phyloP scores from a whole-genome alignment of 2,329 filamentous ascomycete genomes.

The Penicillium sp. region DNA sequence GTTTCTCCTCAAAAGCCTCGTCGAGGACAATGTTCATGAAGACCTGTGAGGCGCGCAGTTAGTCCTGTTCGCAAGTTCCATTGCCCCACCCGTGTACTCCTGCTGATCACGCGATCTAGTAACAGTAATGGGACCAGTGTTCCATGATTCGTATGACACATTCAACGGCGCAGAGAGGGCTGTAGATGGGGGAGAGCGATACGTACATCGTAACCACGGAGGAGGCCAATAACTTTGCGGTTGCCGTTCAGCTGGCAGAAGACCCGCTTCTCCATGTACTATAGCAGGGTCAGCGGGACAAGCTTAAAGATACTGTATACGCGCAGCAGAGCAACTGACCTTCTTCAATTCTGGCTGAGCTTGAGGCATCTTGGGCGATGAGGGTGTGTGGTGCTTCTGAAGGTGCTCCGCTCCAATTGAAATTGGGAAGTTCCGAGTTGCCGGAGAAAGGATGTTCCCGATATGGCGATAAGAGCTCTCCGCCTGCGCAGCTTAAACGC shows the following conservation, averaged over 20 bases:
- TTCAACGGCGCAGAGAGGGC: no score
- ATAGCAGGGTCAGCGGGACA: constrained; percentile 21
- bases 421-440: constrained; percentile 29
- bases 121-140: not conserved
- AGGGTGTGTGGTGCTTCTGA: constrained; percentile 26
- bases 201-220: constrained; percentile 93
- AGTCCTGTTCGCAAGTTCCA: constrained; percentile 5
- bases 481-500: constrained; percentile 7
- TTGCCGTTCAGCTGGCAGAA: constrained; percentile 98
- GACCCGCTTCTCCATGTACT: constrained; percentile 99
- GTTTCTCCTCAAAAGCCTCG: constrained; percentile 93
- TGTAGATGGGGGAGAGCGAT: not conserved
- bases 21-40: constrained; percentile 98
- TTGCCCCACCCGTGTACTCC: not conserved
- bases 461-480: constrained; percentile 31
- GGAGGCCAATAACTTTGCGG: constrained; percentile 91
- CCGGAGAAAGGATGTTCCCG: constrained; percentile 43
- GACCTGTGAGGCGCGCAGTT: constrained; percentile 61
- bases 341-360: constrained; percentile 99
- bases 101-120: not conserved
- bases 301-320: not conserved
- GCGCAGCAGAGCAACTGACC: constrained; percentile 55
- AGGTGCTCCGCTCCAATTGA: constrained; percentile 26
- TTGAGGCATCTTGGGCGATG: constrained; percentile 78
- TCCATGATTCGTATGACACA: not conserved